Base-by-base conservation (phyloP, 352 stramenopile genomes). In the Phytopythium mirpurense region DNA sequence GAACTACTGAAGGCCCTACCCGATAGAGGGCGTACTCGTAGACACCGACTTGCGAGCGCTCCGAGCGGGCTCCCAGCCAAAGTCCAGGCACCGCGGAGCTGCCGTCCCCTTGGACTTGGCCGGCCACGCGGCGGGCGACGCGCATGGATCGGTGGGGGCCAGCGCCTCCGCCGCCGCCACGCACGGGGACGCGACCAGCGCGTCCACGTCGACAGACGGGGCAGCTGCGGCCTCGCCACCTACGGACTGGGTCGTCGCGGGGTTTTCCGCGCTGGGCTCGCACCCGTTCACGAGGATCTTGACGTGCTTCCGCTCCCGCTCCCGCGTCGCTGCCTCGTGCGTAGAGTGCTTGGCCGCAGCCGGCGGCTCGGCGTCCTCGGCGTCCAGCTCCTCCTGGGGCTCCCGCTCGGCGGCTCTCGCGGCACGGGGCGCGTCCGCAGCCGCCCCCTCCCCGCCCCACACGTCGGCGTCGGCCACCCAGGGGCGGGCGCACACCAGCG, bases 401-500 rank as follows among this genome's bases (percentile, higher is more conserved):
- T 75, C 57, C 12, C 36, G 31, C 11, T 41, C 32, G 19, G 48
- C 2, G 44, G 15, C 24, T 59, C 35, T 63, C 59, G 24, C n/a
- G 40, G 6, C 67, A 59, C 10, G 50, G 37, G 40, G 58, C 56
- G 29, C 60, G 0, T 48, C 43, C 34, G 35, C 50, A 12, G 54
- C 36, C 21, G 40, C 11, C 23, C 50, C 60, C 54, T 54, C 63
- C 35, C 60, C 62, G 38, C 57, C 40, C 46, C 44, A 15, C 10
- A 31, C 51, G 60, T 41, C 56, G 11, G 36, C 27, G 37, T 63
- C 57, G 26, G 38, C 50, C 10, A 86, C 35, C 77, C 77, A 88
- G n/a, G 63, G 42, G 49, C 82, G 68, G 0, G 19, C 32, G 18
- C 64, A 70, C 3, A 88, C 62, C 5, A 73, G 40, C 2, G 74